phyloP scores from a whole-genome alignment of 768 basidiomycete species.

The Kwoniella bestiolae region DNA sequence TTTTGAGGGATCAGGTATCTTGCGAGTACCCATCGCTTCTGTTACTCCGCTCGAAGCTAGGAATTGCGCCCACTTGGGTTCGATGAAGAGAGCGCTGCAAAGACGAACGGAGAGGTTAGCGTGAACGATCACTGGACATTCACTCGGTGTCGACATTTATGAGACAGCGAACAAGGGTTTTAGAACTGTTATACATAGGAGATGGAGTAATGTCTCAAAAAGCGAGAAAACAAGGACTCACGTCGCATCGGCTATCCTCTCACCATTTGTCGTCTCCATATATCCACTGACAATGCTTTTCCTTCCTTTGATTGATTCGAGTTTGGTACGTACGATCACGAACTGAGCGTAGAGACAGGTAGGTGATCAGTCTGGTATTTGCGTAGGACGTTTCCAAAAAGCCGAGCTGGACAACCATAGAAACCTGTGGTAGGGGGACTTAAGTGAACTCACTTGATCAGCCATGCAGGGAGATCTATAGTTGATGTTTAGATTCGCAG shows the following conservation, averaged over 20 bases:
- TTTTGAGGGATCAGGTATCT: conserved; percentile 42
- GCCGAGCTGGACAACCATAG: no score
- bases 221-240: conserved; percentile 59
- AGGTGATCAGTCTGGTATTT: no score
- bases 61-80: conserved; percentile 83
- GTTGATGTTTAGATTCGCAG: conserved; percentile 77
- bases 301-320: conserved; percentile 73
- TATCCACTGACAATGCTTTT: conserved; percentile 73
- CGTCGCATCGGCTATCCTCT: conserved; percentile 78
- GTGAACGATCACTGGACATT: no score
- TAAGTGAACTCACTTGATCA: conserved; percentile 68
- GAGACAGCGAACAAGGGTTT: no score
- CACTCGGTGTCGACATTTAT: not conserved
- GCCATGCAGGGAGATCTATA: conserved; percentile 88
- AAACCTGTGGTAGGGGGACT: no score
- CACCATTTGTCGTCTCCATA: conserved; percentile 82
- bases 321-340: conserved; percentile 73
- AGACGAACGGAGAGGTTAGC: not conserved
- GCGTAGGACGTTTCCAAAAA: no score
- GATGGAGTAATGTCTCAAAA: not conserved
- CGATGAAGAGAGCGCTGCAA: conserved; percentile 78
- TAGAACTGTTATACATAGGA: not conserved
- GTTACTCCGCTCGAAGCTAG: conserved; percentile 67
- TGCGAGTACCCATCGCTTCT: conserved; percentile 68
- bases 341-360: no score